Conservation (phyloP, 495 filamentous ascomycete genomes). For the Usnea hakonensis region DNA sequence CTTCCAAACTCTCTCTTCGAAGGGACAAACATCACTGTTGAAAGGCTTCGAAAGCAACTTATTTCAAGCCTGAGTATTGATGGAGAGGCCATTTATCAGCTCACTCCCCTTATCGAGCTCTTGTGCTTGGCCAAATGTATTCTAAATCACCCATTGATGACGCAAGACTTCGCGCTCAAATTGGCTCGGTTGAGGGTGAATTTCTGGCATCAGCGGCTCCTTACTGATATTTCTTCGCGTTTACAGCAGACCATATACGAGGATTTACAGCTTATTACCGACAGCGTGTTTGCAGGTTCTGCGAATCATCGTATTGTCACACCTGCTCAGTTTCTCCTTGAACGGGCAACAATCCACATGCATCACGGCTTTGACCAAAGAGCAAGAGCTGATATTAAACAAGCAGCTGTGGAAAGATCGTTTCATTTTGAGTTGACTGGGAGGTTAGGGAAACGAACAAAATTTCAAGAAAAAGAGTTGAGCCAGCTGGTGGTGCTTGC, state of each 20-base stretch:
- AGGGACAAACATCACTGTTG: slow-evolving; percentile 6
- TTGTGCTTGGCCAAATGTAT: slow-evolving; percentile 68
- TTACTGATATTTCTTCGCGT: slow-evolving; percentile 66
- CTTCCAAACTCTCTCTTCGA: slow-evolving; percentile 37
- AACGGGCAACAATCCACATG: slow-evolving; percentile 75
- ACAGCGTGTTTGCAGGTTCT: slow-evolving; percentile 33
- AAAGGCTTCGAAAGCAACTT: slow-evolving; percentile 42
- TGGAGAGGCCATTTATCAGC: slow-evolving; percentile 76
- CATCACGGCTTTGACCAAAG: slow-evolving; percentile 74
- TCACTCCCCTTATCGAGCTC: slow-evolving; percentile 75
- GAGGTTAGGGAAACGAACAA: slow-evolving; percentile 81
- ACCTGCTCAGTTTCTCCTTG: slow-evolving; percentile 60
- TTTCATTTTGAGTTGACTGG: slow-evolving; percentile 84
- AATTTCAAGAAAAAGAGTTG: slow-evolving; percentile 80
- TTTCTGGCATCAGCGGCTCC: slow-evolving; percentile 80
- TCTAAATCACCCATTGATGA: slow-evolving; percentile 43
- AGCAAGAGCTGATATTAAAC: slow-evolving; percentile 61
- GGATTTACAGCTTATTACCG: slow-evolving; percentile 37
- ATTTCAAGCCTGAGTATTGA: slow-evolving; percentile 65
- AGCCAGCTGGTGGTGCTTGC: slow-evolving; percentile 91
- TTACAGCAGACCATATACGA: slow-evolving; percentile 52
- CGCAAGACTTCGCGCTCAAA: not conserved
- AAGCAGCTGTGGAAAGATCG: slow-evolving; percentile 52
- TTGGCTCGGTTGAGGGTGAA: slow-evolving; percentile 56
- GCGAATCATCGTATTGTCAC: slow-evolving; percentile 32